Percentiles rank a stretch among this genome's conserved stretches.
phyloP scores from a whole-genome alignment of 345 rosid genomes.

The Corymbia maculata region DNA sequence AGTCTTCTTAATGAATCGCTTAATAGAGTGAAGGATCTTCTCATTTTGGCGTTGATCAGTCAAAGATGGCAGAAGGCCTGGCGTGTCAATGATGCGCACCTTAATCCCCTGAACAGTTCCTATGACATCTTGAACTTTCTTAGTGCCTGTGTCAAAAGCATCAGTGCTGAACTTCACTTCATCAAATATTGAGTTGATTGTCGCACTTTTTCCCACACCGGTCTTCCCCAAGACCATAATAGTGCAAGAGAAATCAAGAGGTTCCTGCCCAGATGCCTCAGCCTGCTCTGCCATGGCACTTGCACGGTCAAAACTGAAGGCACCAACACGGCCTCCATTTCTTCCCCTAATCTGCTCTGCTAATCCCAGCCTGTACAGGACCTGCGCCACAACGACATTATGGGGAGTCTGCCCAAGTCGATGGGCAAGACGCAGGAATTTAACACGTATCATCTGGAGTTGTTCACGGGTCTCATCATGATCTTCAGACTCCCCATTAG shows the following conservation, averaged over 20 bases:
- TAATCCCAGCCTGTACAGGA: slow-evolving; percentile 87
- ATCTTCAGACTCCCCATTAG: slow-evolving; percentile 67
- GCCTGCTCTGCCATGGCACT: slow-evolving; percentile 99
- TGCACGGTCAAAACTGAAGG: slow-evolving; percentile 97
- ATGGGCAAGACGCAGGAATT: slow-evolving; percentile 92
- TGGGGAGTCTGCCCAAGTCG: slow-evolving; percentile 99
- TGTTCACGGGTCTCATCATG: slow-evolving; percentile 92
- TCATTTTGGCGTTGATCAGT: slow-evolving; percentile 91
- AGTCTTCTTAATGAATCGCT: slow-evolving; percentile 69
- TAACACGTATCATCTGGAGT: slow-evolving; percentile 96
- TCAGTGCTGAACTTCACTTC: slow-evolving; percentile 78
- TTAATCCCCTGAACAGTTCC: slow-evolving; percentile 97
- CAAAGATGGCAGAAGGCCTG: slow-evolving; percentile 91
- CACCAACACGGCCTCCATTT: slow-evolving; percentile 99
- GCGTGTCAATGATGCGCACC: slow-evolving; percentile 97
- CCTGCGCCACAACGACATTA: slow-evolving; percentile 99
- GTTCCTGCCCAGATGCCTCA: slow-evolving; percentile 89
- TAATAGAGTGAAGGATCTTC: slow-evolving; percentile 80
- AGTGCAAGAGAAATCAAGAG: slow-evolving; percentile 98
- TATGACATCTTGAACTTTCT: slow-evolving; percentile 88
- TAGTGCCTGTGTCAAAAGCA: slow-evolving; percentile 89
- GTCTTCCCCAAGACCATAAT: slow-evolving; percentile 98
- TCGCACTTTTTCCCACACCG: slow-evolving; percentile 98
- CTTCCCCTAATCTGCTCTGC: slow-evolving; percentile 98
- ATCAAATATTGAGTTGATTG: slow-evolving; percentile 94